These are phyloP conservation scores for Nicotiana obtusifolia DNA, from an alignment of 257 asterid genomes.

Conservation along the genomic window DNA sequence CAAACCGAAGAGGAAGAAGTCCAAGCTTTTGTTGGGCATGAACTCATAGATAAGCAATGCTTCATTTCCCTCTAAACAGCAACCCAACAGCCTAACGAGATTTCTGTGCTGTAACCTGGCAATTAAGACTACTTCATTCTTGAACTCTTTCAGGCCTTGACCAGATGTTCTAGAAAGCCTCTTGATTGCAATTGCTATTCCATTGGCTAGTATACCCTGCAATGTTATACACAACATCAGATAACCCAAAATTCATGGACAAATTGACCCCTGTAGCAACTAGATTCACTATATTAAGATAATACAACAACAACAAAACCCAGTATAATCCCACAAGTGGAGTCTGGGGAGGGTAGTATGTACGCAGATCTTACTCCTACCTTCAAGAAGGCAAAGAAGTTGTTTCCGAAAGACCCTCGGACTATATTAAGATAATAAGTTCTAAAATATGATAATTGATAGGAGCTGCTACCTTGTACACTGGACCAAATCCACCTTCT, in stretches of 20 bases:
- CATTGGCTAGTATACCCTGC: slow-evolving; percentile 4
- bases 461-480: slow-evolving; percentile 1
- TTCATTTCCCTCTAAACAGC: not conserved
- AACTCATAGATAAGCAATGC: slow-evolving; percentile 9
- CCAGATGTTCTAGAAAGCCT: slow-evolving; percentile 3
- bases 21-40: slow-evolving; percentile 13
- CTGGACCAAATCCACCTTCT: slow-evolving; percentile 15
- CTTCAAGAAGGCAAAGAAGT: too few relatives aligned
- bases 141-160: slow-evolving; percentile 9
- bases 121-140: slow-evolving; percentile 10
- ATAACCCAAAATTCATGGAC: not conserved
- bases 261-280: not conserved
- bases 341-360: too few relatives aligned
- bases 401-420: too few relatives aligned
- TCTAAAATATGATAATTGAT: not conserved
- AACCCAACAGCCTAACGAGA: slow-evolving; percentile 8
- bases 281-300: not conserved
- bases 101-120: slow-evolving; percentile 12
- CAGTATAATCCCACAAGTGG: too few relatives aligned
- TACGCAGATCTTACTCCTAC: too few relatives aligned
- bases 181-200: not conserved
- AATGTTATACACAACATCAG: not conserved
- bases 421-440: too few relatives aligned
- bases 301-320: too few relatives aligned
- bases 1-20: slow-evolving; percentile 5